Evolutionary conservation across 1,284 basidiomycete species (phyloP).

Genomic region (Tilletia setariae): DNA sequence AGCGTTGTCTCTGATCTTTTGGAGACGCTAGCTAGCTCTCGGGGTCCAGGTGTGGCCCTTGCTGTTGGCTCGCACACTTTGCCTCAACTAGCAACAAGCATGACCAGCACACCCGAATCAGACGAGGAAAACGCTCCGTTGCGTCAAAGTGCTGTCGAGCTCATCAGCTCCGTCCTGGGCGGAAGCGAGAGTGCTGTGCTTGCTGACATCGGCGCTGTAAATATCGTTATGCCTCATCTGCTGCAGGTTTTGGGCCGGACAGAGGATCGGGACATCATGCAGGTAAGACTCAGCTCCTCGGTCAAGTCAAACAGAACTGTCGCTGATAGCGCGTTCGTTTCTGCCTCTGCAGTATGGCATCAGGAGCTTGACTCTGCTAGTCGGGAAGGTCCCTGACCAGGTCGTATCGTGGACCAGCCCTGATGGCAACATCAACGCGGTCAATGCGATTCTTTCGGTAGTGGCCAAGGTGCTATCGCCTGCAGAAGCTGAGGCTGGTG

Average conservation of each 20-base stretch:
- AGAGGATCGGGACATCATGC: slow-evolving; percentile 10
- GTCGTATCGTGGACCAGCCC: slow-evolving; percentile 63
- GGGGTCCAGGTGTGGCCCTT: slow-evolving; percentile 64
- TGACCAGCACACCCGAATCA: slow-evolving; percentile 56
- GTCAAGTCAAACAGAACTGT: slow-evolving; percentile 35
- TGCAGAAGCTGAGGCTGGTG: slow-evolving; percentile 63
- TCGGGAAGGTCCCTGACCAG: slow-evolving; percentile 74
- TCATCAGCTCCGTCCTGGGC: slow-evolving; percentile 24
- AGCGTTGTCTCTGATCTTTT: slow-evolving; percentile 82
- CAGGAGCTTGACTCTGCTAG: slow-evolving; percentile 72
- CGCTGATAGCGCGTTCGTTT: slow-evolving; percentile 55
- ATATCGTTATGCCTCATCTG: not conserved
- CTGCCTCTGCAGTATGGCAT: slow-evolving; percentile 69
- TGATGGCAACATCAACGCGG: slow-evolving; percentile 71
- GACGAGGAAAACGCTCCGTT: slow-evolving; percentile 60
- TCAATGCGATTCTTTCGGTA: slow-evolving; percentile 56
- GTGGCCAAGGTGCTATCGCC: slow-evolving; percentile 40
- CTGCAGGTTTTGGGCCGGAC: not conserved
- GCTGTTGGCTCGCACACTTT: slow-evolving; percentile 70
- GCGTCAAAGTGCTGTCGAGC: slow-evolving; percentile 24
- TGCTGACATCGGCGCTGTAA: not conserved
- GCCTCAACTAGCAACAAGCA: slow-evolving; percentile 62
- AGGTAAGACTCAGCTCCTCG: not conserved
- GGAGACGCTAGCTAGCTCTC: slow-evolving; percentile 59
- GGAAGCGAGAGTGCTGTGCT: not conserved